A percentile compares a stretch with the other conserved stretches of the same genome.
These are phyloP conservation scores for Helicocarpus griseus DNA, from an alignment of 2,329 filamentous ascomycete species.

Conservation along the genomic window DNA sequence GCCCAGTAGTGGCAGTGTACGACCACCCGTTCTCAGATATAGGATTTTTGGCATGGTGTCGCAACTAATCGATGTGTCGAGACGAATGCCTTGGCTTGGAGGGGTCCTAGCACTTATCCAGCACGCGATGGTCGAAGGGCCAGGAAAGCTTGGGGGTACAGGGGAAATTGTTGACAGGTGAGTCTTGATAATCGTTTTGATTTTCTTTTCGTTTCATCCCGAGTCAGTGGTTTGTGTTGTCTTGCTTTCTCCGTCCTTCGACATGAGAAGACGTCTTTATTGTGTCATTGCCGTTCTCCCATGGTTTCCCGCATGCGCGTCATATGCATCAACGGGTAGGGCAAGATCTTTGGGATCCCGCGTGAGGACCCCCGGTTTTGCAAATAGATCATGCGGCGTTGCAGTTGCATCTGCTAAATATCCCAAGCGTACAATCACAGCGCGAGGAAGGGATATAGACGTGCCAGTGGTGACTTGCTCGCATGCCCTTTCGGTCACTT, in stretches of 20 bases:
- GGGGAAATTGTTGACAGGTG: conserved; percentile 85
- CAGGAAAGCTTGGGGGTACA: conserved; percentile 62
- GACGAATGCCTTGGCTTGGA: conserved; percentile 84
- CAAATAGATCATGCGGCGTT: conserved; percentile 1
- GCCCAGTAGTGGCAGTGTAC: conserved; percentile 21
- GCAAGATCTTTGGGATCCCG: not conserved
- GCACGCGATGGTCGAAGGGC: conserved; percentile 62
- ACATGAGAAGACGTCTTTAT: conserved; percentile 4
- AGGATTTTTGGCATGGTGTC: conserved; percentile 65
- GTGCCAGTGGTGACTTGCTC: conserved; percentile 25
- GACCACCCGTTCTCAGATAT: conserved; percentile 64
- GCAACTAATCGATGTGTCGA: conserved; percentile 61
- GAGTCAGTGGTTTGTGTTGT: not conserved
- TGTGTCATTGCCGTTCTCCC: not conserved
- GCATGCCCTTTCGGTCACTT: conserved; percentile 54
- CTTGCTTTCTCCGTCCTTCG: conserved; percentile 14
- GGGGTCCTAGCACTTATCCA: conserved; percentile 67
- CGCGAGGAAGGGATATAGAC: conserved; percentile 20
- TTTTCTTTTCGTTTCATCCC: conserved; percentile 9
- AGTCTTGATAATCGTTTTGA: conserved; percentile 35
- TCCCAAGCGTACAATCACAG: conserved; percentile 11
- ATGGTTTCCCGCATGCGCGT: not conserved
- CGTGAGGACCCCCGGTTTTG: not conserved
- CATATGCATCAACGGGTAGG: conserved; percentile 1
- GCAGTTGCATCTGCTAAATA: conserved; percentile 8